Evolutionary conservation across 2,329 filamentous ascomycete genomes (phyloP).

Genomic region (Nannizziopsis arthrosporioides): DNA sequence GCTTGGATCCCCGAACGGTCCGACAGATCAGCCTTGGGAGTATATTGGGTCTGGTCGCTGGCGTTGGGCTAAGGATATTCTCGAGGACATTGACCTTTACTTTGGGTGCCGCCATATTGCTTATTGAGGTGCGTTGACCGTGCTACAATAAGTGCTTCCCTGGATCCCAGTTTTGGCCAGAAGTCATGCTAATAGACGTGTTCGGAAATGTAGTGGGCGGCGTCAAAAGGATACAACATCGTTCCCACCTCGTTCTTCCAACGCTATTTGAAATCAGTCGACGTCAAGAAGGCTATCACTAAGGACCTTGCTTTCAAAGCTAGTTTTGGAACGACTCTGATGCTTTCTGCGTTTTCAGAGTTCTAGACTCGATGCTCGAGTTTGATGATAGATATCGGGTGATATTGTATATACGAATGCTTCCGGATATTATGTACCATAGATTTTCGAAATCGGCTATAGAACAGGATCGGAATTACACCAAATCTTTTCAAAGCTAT

Average conservation of each 20-base stretch:
- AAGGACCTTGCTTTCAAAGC: constrained; percentile 36
- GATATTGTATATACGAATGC: not conserved
- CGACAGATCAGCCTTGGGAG: constrained; percentile 37
- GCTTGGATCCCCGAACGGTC: constrained; percentile 27
- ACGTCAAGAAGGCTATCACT: constrained; percentile 29
- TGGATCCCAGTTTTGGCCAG: not conserved
- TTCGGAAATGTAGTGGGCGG: constrained; percentile 28
- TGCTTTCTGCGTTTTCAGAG: constrained; percentile 36
- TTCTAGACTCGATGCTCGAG: constrained; percentile 19
- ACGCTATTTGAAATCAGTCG: constrained; percentile 31
- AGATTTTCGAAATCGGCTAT: not conserved
- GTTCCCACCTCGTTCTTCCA: constrained; percentile 33
- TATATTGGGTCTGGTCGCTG: constrained; percentile 34
- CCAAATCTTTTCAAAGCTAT: not conserved
- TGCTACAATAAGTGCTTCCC: not conserved
- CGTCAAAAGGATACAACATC: constrained; percentile 37
- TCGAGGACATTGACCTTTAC: constrained; percentile 35
- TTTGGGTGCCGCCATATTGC: constrained; percentile 34
- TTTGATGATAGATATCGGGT: no score
- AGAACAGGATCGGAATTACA: not conserved
- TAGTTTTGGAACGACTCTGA: constrained; percentile 37
- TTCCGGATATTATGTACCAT: not conserved
- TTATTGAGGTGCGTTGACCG: constrained; percentile 31
- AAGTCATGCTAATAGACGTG: not conserved
- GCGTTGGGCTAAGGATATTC: constrained; percentile 35